Conservation (phyloP, 176 grass and related monocot species). For the Typha latifolia region DNA sequence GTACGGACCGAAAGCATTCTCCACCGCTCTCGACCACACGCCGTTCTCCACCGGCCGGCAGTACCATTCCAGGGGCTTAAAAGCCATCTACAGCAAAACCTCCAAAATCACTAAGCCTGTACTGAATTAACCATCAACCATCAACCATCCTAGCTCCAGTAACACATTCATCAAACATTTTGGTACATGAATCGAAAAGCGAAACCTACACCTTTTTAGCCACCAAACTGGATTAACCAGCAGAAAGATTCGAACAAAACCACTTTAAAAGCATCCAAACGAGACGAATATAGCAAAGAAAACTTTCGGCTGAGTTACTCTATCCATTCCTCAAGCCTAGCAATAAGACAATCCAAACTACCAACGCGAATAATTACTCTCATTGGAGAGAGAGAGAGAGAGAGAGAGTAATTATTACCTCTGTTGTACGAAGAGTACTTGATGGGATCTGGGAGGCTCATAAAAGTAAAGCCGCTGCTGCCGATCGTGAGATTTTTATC, state of each 20-base stretch:
- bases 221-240: neutral
- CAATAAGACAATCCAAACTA: too few species aligned
- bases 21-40: conserved; percentile 46
- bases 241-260: neutral
- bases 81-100: conserved; percentile 44
- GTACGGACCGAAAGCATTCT: conserved; percentile 72
- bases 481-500: too few species aligned
- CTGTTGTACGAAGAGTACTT: too few species aligned
- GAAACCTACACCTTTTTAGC: neutral
- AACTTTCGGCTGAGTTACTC: too few species aligned
- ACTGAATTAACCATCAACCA: too few species aligned
- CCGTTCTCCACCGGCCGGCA: conserved; percentile 71
- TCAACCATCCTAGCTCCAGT: neutral
- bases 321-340: too few species aligned
- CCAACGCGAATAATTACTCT: too few species aligned
- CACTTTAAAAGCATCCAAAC: neutral
- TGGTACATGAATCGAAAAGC: neutral
- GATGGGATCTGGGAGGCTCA: too few species aligned
- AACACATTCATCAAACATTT: neutral
- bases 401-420: too few species aligned
- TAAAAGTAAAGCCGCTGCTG: too few species aligned
- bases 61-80: conserved; percentile 69
- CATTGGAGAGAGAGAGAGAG: too few species aligned
- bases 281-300: too few species aligned
- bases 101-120: neutral